Evolutionary conservation across 2,329 filamentous ascomycete species (phyloP), one percentile per base, ranked within the genome.

Genomic region (Trichoderma sp.): DNA sequence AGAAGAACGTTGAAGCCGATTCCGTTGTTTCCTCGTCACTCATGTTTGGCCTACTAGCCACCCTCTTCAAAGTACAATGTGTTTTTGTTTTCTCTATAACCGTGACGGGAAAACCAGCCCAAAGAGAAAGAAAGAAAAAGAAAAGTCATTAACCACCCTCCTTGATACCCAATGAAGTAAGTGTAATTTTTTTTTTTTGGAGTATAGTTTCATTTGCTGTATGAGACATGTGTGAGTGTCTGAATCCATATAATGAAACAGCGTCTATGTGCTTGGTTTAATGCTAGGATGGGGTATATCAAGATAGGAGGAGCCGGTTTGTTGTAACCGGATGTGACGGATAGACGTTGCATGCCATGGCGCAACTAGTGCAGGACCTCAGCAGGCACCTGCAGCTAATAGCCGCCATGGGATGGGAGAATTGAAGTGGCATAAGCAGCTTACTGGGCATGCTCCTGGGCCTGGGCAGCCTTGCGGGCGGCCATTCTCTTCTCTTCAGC

Each of bases 401-500:
- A 21, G 63, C 31, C 58, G 63, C 55, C 63, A 67, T 59, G 29
- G 55, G n/a, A 43, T 31, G 55, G 55, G 55, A 67, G 53, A 43
- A 49, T 58, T 49, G 55, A 52, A 33, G 53, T 59, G 63, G 63
- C 55, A 52, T 59, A 40, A 67, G 55, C 63, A 67, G 63, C 63
- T 67, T 67, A 67, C 63, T 67, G 63, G 55, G 63, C 63, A 14
- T 59, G 55, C 63, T 67, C 40, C 63, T 67, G 53, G 55, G 62
- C 35, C 33, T 52, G 73, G 52, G 73, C 69, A 49, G 72, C 70
- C 75, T 81, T 78, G 74, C 80, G 80, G 74, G 83, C 79, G 21
- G 80, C 81, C 53, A 89, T 72, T 49, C 87, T 82, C 73, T 85
- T 84, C 83, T 95, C 92, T 83, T 94, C 92, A 24, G 92, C 89